Evolutionary conservation across 2,329 filamentous ascomycete genomes (phyloP).

Genomic region (Aspergillus fumigatiaffinis): DNA sequence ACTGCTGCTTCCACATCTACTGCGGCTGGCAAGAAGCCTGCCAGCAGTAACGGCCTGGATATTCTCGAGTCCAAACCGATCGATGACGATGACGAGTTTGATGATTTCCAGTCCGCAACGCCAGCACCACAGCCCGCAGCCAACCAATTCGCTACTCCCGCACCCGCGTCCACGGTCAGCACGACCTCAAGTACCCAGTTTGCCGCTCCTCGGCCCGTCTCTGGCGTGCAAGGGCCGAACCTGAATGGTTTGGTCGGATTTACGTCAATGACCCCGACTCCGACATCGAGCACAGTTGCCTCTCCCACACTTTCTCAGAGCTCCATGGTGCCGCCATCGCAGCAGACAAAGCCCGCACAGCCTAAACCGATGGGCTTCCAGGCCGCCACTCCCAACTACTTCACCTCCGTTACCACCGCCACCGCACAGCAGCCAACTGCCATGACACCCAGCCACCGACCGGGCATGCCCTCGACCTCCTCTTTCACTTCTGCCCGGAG

Average conservation of each 20-base stretch:
- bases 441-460: slow-evolving; percentile 23
- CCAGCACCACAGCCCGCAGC: slow-evolving; percentile 40
- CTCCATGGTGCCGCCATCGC: slow-evolving; percentile 36
- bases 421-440: slow-evolving; percentile 28
- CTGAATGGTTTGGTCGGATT: slow-evolving; percentile 76
- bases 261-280: slow-evolving; percentile 74
- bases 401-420: slow-evolving; percentile 65
- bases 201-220: slow-evolving; percentile 77
- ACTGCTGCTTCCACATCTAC: slow-evolving; percentile 35
- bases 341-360: slow-evolving; percentile 39
- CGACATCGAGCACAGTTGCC: slow-evolving; percentile 49
- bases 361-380: slow-evolving; percentile 65
- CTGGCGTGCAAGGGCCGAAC: slow-evolving; percentile 74
- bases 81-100: slow-evolving; percentile 80
- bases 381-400: slow-evolving; percentile 85
- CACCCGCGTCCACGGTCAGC: slow-evolving; percentile 47
- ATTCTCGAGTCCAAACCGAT: slow-evolving; percentile 45
- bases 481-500: slow-evolving; percentile 37
- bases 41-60: slow-evolving; percentile 43
- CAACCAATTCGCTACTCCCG: slow-evolving; percentile 37
- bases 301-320: slow-evolving; percentile 53
- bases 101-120: slow-evolving; percentile 91
- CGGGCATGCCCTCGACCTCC: slow-evolving; percentile 34
- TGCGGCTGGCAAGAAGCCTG: slow-evolving; percentile 43
- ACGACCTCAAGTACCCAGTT: slow-evolving; percentile 61